Base-by-base conservation (phyloP, 805 yeast genomes). In the Hanseniaspora pseudoguilliermondii region DNA sequence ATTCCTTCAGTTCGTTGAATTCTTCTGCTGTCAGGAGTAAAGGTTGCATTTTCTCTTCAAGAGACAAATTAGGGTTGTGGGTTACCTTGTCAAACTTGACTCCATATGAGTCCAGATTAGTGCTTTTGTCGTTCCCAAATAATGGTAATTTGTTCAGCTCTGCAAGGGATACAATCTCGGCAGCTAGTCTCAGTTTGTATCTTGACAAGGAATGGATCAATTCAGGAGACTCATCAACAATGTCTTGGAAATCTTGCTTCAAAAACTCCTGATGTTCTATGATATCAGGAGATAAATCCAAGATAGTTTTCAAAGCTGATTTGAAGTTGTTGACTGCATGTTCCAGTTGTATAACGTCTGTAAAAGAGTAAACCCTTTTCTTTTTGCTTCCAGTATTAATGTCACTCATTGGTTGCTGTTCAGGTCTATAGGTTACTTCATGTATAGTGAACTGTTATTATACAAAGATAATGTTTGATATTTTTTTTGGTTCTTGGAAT, bases 161-260 rank as follows among this genome's bases (percentile, higher is more conserved):
- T 59, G 83, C 72, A 42, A 80, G 66, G 0, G 82, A 68, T 63
- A 82, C 82, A 58, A 87, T 66, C 58, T 73, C 73, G 0, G 86
- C 72, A 0, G 87, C 87, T 25, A 86, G 65, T 53, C 75, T 75
- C 23, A 86, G 63, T 55, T 83, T 76, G 44, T 77, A 75, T 57
- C 81, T 74, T 10, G 76, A 65, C 47, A 84, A 64, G 5, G 82
- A 76, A 8, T 79, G 71, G 16, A 76, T 61, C 8, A 81, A 69
- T 41, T 78, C 76, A 2, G 72, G 69, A 43, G 69, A 63, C 11
- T 64, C 58, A 9, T 61, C 59, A 21, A 73, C 66, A 10, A 51
- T 50, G 9, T 36, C 43, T 20, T 51, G 49, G 27, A 49, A 42
- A 27, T 63, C 59, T n/a, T 69, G 61, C 13, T 66, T 61, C 2